Percentiles rank a stretch among this genome's conserved stretches.
Conservation (phyloP, 2,329 filamentous ascomycete species). For the Aspergillus proliferans region DNA sequence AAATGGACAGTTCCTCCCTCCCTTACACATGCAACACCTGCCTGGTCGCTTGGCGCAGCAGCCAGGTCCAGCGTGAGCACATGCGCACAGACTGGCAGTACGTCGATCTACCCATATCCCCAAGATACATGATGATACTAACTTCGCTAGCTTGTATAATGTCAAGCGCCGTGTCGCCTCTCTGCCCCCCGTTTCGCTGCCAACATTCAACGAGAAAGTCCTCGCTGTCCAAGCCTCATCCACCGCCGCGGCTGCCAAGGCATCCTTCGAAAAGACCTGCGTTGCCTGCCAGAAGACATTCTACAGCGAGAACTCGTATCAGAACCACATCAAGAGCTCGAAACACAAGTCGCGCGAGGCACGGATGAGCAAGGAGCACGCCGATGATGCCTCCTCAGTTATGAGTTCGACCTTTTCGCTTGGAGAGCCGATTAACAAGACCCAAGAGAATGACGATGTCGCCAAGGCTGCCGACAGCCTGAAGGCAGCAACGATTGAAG, state of each 20-base stretch:
- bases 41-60: constrained; percentile 90
- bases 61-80: constrained; percentile 85
- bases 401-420: constrained; percentile 89
- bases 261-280: constrained; percentile 79
- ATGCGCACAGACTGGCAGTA: constrained; percentile 99
- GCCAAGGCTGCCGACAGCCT: constrained; percentile 71
- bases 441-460: constrained; percentile 65
- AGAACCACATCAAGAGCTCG: constrained; percentile 83
- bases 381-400: constrained; percentile 70
- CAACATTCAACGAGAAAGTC: constrained; percentile 93
- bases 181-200: constrained; percentile 81
- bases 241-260: constrained; percentile 77
- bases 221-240: constrained; percentile 81
- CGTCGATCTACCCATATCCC: constrained; percentile 36
- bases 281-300: constrained; percentile 82
- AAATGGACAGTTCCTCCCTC: constrained; percentile 50
- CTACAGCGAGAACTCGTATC: constrained; percentile 92
- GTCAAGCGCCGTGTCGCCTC: constrained; percentile 89
- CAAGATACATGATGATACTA: constrained; percentile 2
- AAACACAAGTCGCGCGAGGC: constrained; percentile 73
- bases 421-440: constrained; percentile 62
- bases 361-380: constrained; percentile 39
- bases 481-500: constrained; percentile 56
- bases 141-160: constrained; percentile 71
- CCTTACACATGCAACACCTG: constrained; percentile 98